phyloP scores from a whole-genome alignment of 768 basidiomycete species.

The Leccinum pellstonianum region DNA sequence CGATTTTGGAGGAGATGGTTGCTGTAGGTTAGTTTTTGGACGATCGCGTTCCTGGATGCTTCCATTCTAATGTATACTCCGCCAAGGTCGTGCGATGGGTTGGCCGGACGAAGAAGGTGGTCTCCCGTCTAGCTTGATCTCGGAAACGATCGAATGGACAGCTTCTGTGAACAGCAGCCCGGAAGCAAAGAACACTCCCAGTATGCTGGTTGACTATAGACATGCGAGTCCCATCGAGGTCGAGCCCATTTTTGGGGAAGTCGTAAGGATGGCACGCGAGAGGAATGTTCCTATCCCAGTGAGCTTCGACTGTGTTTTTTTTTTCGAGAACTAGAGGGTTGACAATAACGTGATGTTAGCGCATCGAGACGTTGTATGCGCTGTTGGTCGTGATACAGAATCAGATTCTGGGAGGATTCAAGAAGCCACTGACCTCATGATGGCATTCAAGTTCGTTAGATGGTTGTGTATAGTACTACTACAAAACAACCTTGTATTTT shows the following conservation, averaged over 20 bases:
- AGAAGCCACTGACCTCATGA: slow-evolving; percentile 1
- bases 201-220: slow-evolving; percentile 58
- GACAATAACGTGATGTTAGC: slow-evolving; percentile 32
- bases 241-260: slow-evolving; percentile 63
- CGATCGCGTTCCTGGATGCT: not conserved
- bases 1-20: slow-evolving; percentile 46
- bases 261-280: slow-evolving; percentile 27
- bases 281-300: slow-evolving; percentile 18
- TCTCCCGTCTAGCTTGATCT: slow-evolving; percentile 44
- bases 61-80: slow-evolving; percentile 4
- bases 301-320: not conserved
- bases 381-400: slow-evolving; percentile 61
- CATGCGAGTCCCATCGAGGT: slow-evolving; percentile 61
- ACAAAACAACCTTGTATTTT: not conserved
- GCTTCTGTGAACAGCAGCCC: slow-evolving; percentile 39
- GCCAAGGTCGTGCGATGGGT: slow-evolving; percentile 25
- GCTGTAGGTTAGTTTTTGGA: slow-evolving; percentile 34
- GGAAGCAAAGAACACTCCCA: slow-evolving; percentile 48
- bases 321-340: not conserved
- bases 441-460: not conserved
- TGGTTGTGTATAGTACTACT: not conserved
- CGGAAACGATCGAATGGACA: slow-evolving; percentile 40
- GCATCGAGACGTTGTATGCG: slow-evolving; percentile 61
- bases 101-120: slow-evolving; percentile 47
- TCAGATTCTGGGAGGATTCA: slow-evolving; percentile 46